Percentiles rank a stretch among this genome's conserved stretches.
Evolutionary conservation across 2,329 filamentous ascomycete species (phyloP).

Genomic region (Thyridium curvatum): DNA sequence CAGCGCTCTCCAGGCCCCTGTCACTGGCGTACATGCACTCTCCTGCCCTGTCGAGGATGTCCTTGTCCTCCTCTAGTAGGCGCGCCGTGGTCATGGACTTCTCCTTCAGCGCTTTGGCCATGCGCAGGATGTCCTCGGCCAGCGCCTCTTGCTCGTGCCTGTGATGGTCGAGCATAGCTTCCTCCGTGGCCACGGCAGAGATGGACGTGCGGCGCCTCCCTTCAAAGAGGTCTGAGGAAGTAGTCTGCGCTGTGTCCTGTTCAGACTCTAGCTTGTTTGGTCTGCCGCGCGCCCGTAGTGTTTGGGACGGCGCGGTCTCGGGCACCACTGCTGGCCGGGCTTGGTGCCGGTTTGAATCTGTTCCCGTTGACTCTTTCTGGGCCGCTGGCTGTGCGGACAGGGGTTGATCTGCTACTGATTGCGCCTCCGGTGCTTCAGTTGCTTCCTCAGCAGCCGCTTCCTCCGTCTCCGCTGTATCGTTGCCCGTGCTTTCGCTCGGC

Average conservation of each 20-base stretch:
- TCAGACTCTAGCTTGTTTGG: conserved; percentile 3
- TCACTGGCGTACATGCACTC: conserved; percentile 74
- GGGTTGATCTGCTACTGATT: too few species aligned
- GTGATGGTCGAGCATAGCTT: conserved; percentile 70
- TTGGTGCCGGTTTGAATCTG: conserved; percentile 2
- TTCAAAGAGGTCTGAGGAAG: conserved; percentile 5
- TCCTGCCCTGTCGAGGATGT: conserved; percentile 63
- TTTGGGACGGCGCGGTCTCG: conserved; percentile 21
- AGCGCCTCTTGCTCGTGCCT: conserved; percentile 77
- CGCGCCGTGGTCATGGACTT: conserved; percentile 66
- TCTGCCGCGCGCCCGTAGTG: conserved; percentile 21
- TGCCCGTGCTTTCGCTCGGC: conserved; percentile 45
- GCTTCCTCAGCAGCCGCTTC: conserved; percentile 13
- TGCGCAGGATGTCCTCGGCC: conserved; percentile 71
- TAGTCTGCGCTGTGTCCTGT: conserved; percentile 8
- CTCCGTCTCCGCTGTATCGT: conserved; percentile 20
- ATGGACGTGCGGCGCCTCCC: conserved; percentile 12
- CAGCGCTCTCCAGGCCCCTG: conserved; percentile 68
- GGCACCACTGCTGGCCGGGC: conserved; percentile 2
- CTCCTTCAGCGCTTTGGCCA: conserved; percentile 72
- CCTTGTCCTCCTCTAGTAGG: conserved; percentile 66
- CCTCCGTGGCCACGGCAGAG: conserved; percentile 44
- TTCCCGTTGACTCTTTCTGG: not conserved
- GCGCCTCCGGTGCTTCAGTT: not conserved
- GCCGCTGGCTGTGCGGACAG: too few species aligned